phyloP scores from a whole-genome alignment of 192 early-diverging fungal species.

The Coemansia brasiliensis region DNA sequence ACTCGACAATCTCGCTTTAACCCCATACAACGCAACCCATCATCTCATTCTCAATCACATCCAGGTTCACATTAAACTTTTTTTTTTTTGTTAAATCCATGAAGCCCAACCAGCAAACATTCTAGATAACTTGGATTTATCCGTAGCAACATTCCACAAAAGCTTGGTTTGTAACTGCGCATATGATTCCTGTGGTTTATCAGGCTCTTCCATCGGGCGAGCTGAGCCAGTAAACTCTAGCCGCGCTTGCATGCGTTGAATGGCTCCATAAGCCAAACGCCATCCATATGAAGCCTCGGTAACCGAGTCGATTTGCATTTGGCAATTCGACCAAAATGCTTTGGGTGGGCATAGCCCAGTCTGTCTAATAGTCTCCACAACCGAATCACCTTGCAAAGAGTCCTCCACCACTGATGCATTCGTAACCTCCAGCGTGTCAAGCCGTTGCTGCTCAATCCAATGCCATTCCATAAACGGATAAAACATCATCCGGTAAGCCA shows the following conservation, averaged over 20 bases:
- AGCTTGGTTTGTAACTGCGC: conserved; percentile 17
- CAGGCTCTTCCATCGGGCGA: not conserved
- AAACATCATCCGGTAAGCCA: conserved; percentile 19
- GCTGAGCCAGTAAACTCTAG: conserved; percentile 13
- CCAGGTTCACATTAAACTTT: not conserved
- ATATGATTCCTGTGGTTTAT: not conserved
- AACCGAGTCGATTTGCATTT: not conserved
- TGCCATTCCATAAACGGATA: conserved; percentile 44
- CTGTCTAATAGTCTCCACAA: conserved; percentile 5
- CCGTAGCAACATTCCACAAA: conserved; percentile 29
- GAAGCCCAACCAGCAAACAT: conserved; percentile 48
- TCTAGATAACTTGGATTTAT: conserved; percentile 15
- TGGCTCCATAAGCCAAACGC: conserved; percentile 32
- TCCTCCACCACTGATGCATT: not conserved
- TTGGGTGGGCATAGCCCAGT: conserved; percentile 33
- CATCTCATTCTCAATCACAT: conserved; percentile 12
- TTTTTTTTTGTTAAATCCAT: conserved; percentile 31
- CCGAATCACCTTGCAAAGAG: too few relatives aligned
- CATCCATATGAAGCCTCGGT: conserved; percentile 33
- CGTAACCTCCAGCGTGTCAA: not conserved
- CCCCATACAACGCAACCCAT: conserved; percentile 30
- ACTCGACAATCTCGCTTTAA: conserved; percentile 33
- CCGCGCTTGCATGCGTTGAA: conserved; percentile 25
- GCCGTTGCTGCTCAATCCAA: conserved; percentile 22
- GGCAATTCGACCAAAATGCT: conserved; percentile 22